A percentile compares a stretch with the other conserved stretches of the same genome.
Conservation (phyloP, 345 rosid species). For the Euphorbia tirucalli region DNA sequence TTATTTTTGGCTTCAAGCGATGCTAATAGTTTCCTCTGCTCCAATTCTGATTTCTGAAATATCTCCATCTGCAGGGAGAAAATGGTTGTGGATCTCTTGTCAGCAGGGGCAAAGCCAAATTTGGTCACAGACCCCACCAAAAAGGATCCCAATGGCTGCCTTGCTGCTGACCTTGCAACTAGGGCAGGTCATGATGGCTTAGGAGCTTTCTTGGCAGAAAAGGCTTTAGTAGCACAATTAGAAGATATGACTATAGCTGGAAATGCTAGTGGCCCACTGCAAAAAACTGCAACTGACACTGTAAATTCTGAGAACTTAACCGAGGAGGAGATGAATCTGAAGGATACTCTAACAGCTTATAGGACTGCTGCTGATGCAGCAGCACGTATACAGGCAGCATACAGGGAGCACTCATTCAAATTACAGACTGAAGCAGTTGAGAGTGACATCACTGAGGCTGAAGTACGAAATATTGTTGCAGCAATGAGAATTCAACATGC, state of each 20-base stretch:
- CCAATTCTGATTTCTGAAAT: constrained; percentile 8
- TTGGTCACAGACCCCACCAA: constrained; percentile 81
- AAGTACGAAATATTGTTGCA: constrained; percentile 69
- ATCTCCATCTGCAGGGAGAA: constrained; percentile 60
- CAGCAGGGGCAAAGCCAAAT: constrained; percentile 87
- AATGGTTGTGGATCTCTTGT: constrained; percentile 87
- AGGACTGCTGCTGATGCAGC: constrained; percentile 92
- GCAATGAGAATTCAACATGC: constrained; percentile 97
- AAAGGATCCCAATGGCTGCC: constrained; percentile 68
- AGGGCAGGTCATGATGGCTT: constrained; percentile 72
- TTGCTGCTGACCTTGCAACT: constrained; percentile 84
- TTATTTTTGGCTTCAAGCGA: neutral
- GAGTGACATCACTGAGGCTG: constrained; percentile 53
- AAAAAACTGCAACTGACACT: constrained; percentile 38
- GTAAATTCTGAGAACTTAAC: constrained; percentile 36
- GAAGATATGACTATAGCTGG: constrained; percentile 86
- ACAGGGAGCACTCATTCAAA: constrained; percentile 75
- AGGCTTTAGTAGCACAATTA: constrained; percentile 75
- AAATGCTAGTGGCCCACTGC: constrained; percentile 65
- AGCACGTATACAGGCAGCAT: constrained; percentile 78
- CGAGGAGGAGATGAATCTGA: constrained; percentile 63
- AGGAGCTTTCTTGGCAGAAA: constrained; percentile 87
- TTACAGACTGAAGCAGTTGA: constrained; percentile 45
- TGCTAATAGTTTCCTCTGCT: neutral
- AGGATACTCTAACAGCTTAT: constrained; percentile 79